Evolutionary conservation across 495 filamentous ascomycete genomes (phyloP).

Genomic region (Parathielavia hyrcaniae): DNA sequence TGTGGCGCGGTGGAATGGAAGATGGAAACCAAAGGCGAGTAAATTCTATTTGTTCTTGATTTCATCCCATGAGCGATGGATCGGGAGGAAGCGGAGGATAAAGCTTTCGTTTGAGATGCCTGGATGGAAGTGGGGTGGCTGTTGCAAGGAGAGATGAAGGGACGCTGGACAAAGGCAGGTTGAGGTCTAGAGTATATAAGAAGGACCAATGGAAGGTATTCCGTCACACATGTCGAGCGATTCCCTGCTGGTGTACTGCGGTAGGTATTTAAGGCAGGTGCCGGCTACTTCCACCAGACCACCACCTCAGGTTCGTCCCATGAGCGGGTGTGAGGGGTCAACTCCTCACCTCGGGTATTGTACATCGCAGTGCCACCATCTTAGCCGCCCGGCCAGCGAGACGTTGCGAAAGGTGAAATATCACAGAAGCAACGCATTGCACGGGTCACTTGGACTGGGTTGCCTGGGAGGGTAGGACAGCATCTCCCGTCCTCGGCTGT

Average conservation of each 20-base stretch:
- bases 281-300: background rate
- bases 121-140: background rate
- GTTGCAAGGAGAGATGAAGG: background rate
- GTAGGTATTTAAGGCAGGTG: slow-evolving; percentile 11
- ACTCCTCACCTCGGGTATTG: too few relatives aligned
- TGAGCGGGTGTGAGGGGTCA: background rate
- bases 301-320: background rate
- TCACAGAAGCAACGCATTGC: background rate
- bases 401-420: too few relatives aligned
- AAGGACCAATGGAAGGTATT: background rate
- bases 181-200: background rate
- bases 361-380: too few relatives aligned
- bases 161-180: background rate
- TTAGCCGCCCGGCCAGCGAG: too few relatives aligned
- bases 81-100: background rate
- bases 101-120: background rate
- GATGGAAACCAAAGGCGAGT: background rate
- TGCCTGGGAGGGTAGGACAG: slow-evolving; percentile 2
- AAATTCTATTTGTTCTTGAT: background rate
- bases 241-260: background rate
- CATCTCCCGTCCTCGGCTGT: background rate
- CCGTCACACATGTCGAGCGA: background rate
- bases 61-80: background rate
- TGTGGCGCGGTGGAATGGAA: slow-evolving; percentile 5
- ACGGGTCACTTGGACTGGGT: background rate